phyloP scores from a whole-genome alignment of 2,329 filamentous ascomycete genomes.

The Sporothrix inflata region DNA sequence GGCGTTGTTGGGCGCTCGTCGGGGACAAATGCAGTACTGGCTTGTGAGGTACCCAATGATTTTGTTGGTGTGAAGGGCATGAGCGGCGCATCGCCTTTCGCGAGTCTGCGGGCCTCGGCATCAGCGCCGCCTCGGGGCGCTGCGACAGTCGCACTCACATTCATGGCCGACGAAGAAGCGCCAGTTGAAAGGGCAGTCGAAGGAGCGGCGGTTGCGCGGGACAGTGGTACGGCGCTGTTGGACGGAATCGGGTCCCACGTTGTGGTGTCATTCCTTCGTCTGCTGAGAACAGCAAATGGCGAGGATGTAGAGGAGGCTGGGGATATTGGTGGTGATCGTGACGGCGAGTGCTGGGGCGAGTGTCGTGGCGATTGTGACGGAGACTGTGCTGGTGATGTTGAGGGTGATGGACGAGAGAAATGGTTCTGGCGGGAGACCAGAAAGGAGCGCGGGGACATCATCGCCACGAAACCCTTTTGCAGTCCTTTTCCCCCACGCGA shows the following conservation, averaged over 20 bases:
- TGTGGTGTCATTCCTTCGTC: slow-evolving; percentile 11
- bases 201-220: slow-evolving; percentile 19
- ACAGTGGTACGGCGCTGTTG: slow-evolving; percentile 12
- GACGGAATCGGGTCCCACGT: slow-evolving; percentile 16
- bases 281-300: slow-evolving; percentile 1
- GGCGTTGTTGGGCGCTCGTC: slow-evolving; percentile 44
- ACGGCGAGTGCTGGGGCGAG: slow-evolving; percentile 23
- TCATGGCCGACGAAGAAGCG: not conserved
- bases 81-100: slow-evolving; percentile 5
- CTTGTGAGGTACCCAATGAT: not conserved
- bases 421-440: slow-evolving; percentile 43
- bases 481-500: slow-evolving; percentile 20
- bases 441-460: slow-evolving; percentile 48
- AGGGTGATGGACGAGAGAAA: slow-evolving; percentile 34
- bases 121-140: slow-evolving; percentile 25
- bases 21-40: slow-evolving; percentile 13
- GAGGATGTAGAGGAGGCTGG: not conserved
- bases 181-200: not conserved
- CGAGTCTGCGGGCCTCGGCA: slow-evolving; percentile 11
- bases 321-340: slow-evolving; percentile 4
- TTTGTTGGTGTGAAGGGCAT: slow-evolving; percentile 33
- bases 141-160: not conserved
- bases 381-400: slow-evolving; percentile 31
- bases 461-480: slow-evolving; percentile 29
- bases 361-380: slow-evolving; percentile 22